Evolutionary conservation across 2,329 filamentous ascomycete species (phyloP), one percentile per base, ranked within the genome.

Genomic region (Colletotrichum cordylinicola): DNA sequence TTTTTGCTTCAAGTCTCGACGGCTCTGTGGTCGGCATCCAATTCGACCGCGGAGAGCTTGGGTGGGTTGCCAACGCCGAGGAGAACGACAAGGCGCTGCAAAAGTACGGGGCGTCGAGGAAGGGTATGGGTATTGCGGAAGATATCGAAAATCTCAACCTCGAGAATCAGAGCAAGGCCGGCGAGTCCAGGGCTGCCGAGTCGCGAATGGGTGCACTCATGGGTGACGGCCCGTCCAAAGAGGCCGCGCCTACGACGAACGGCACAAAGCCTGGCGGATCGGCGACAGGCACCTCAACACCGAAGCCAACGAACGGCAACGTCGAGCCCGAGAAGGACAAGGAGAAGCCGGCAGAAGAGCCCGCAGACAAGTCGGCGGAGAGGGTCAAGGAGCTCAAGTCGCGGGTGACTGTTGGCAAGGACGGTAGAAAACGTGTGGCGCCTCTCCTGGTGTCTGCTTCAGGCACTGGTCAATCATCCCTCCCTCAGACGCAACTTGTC

Each of bases 161-260:
- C 1, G 97, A 99, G 85, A 96, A 98, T 80, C 94, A 93, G 82
- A 98, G 96, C 85, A 98, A 98, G 82, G 96, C 94, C 58, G 96
- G 94, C 27, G 97, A 99, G 83, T 90, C 96, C 37, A 95, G 94
- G 78, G 96, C 94, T 7, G 96, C 96, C 0, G 95, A 99, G 85
- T 97, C 96, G 3, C 92, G 96, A 78, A 99, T 99, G 97, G 97
- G 97, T 15, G 96, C 96, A n/a, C 86, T 99, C 48, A 99, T 99
- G 97, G 96, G 96, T 8, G 96, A 98, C 81, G 90, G 89, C 68
- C 87, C 90, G 4, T 84, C 90, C 5, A 91, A 91, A 55, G 86
- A 88, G 67, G 83, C 85, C 10, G 83, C 86, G 6, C 84, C 87
- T 69, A 86, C 82, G n/a, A 85, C 86, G 31, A 91, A 91, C 70